Base-by-base conservation (phyloP, 2,329 filamentous ascomycete genomes). In the Aspergillus fructus region DNA sequence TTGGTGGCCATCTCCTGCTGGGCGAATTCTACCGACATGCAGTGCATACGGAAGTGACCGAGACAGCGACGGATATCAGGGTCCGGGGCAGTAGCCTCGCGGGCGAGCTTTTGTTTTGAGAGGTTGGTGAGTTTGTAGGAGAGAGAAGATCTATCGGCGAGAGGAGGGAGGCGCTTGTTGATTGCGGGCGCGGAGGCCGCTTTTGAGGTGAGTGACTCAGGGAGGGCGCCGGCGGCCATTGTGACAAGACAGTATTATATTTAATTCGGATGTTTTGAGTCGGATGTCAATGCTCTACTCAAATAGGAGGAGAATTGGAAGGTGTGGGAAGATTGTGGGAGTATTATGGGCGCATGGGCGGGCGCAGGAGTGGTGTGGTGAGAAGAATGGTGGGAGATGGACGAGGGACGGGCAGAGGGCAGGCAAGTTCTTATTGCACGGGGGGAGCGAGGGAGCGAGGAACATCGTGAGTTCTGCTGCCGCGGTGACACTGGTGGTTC, bases 51-150 rank as follows among this genome's bases (percentile, higher is more conserved):
- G 60, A 72, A 72, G 60, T 73, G 71, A 9, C 64, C 66, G 37
- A 73, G 68, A 46, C 71, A 73, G 51, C 71, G 71, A 43, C 71
- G 69, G 30, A 73, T 71, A 19, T 71, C 64, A 3, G 71, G 71
- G 47, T 73, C 70, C 4, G 70, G 68, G 27, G 70, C 69, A 12
- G 69, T 72, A 41, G 70, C 69, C 64, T 72, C 71, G 39, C 68
- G 68, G 45, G 70, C 65, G 50, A 73, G 61, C 56, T 73, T 73
- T 64, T 72, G 69, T 48, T 70, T 70, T 24, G 71, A 72, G 50
- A 72, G 65, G 49, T 70, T 64, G 39, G 70, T 73, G 66, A 72
- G 70, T 47, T 67, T 71, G 61, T 71, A 73, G 23, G 71, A 67
- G 37, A 73, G 67, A 11, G 71, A 67, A 46, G 67, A 64, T 52